Evolutionary conservation across 1,284 basidiomycete genomes (phyloP).

Genomic region (Crepidotus sp.): DNA sequence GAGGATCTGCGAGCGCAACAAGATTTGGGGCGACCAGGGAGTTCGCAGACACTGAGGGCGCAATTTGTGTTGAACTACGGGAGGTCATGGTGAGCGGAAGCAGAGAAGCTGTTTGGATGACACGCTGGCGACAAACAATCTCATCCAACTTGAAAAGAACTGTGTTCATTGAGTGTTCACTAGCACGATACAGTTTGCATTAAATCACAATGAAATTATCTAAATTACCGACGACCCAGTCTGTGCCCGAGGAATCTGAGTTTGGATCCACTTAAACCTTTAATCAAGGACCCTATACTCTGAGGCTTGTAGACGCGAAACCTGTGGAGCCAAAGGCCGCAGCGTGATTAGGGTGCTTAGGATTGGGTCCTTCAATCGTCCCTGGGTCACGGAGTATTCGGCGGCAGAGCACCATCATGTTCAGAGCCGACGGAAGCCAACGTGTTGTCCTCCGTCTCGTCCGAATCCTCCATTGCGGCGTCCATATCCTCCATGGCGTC

Average conservation of each 20-base stretch:
- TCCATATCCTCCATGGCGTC: neutral
- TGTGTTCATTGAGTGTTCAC: too few species aligned
- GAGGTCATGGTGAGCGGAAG: slow-evolving; percentile 5
- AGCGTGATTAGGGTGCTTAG: neutral
- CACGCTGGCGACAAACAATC: neutral
- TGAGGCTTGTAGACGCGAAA: too few species aligned
- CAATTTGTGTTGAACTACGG: slow-evolving; percentile 21
- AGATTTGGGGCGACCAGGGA: slow-evolving; percentile 31
- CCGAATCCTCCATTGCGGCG: too few species aligned
- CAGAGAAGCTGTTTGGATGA: neutral
- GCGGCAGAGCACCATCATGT: neutral
- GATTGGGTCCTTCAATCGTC: neutral
- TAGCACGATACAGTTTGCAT: slow-evolving; percentile 9
- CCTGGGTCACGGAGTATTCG: neutral
- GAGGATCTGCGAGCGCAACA: slow-evolving; percentile 51
- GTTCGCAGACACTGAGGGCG: slow-evolving; percentile 27
- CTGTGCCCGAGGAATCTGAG: neutral
- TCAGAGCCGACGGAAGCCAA: neutral
- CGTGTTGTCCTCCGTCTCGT: too few species aligned
- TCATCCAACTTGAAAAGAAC: neutral
- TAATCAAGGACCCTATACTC: too few species aligned
- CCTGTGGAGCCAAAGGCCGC: too few species aligned
- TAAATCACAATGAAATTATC: slow-evolving; percentile 8
- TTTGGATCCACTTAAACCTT: neutral
- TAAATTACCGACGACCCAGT: slow-evolving; percentile 2